phyloP scores from a whole-genome alignment of 805 yeast genomes.

The Ogataea degrootiae region DNA sequence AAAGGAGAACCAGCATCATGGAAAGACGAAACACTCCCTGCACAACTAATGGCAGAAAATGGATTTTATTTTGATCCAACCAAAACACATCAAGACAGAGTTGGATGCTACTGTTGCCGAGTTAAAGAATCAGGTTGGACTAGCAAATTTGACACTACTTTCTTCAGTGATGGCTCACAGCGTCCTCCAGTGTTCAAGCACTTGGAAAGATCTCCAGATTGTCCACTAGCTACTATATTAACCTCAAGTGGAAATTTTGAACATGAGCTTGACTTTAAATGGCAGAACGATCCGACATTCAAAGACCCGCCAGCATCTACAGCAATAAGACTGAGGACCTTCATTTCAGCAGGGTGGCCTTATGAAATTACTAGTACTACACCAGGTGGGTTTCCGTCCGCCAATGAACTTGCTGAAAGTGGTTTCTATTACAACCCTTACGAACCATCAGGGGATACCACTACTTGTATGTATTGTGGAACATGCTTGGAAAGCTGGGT shows the following conservation, averaged over 20 bases:
- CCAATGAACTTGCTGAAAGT: conserved; percentile 44
- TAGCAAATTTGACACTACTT: neutral
- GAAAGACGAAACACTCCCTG: conserved; percentile 23
- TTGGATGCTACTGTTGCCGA: conserved; percentile 56
- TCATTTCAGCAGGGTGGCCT: conserved; percentile 40
- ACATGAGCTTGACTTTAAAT: conserved; percentile 11
- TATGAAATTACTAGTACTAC: conserved; percentile 26
- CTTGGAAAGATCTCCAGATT: conserved; percentile 23
- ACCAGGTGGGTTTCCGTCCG: conserved; percentile 34
- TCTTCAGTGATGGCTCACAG: conserved; percentile 4
- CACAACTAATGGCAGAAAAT: conserved; percentile 40
- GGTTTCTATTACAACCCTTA: conserved; percentile 62
- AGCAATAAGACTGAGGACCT: conserved; percentile 35
- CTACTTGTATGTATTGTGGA: conserved; percentile 62
- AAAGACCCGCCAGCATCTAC: conserved; percentile 33
- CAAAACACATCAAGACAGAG: conserved; percentile 41
- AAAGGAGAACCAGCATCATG: conserved; percentile 27
- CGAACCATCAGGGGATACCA: conserved; percentile 45
- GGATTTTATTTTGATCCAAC: conserved; percentile 61
- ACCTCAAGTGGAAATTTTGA: conserved; percentile 11
- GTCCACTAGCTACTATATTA: conserved; percentile 19
- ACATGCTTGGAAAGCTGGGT: conserved; percentile 71
- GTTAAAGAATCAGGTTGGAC: conserved; percentile 56
- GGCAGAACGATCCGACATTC: conserved; percentile 23
- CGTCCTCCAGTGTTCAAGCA: conserved; percentile 21